These are phyloP conservation scores for Didymella keratinophila DNA, from an alignment of 2,329 filamentous ascomycete genomes.

Conservation along the genomic window DNA sequence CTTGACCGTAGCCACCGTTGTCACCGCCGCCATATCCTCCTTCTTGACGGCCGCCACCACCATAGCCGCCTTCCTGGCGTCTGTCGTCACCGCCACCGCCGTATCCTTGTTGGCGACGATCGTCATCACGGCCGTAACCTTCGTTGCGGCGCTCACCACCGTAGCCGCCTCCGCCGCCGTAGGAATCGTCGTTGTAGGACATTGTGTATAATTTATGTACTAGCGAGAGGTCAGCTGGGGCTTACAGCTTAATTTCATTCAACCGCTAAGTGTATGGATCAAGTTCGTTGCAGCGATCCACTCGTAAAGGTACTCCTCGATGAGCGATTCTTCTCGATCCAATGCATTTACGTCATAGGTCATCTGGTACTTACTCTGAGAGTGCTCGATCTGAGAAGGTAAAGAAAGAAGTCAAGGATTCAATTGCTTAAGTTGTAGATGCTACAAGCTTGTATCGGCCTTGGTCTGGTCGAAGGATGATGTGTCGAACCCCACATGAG, in stretches of 20 bases:
- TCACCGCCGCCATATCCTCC: slow-evolving; percentile 8
- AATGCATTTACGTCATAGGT: neutral
- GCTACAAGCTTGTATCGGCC: neutral
- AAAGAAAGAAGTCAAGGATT: neutral
- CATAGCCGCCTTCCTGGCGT: slow-evolving; percentile 12
- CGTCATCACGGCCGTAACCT: slow-evolving; percentile 22
- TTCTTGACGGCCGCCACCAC: slow-evolving; percentile 14
- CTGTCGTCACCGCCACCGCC: slow-evolving; percentile 26
- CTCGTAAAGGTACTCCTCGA: neutral
- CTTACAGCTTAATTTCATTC: neutral
- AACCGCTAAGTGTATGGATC: neutral
- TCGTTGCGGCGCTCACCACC: slow-evolving; percentile 26
- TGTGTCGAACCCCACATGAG: slow-evolving; percentile 22
- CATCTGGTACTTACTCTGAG: neutral
- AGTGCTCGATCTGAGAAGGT: too few relatives aligned
- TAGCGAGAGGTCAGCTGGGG: neutral
- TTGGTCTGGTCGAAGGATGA: slow-evolving; percentile 2
- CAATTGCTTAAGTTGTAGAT: neutral
- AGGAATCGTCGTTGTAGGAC: slow-evolving; percentile 40
- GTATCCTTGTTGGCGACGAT: slow-evolving; percentile 23
- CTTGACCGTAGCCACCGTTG: neutral
- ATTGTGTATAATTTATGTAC: slow-evolving; percentile 17
- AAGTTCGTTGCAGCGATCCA: neutral
- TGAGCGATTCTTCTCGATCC: neutral
- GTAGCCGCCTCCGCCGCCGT: slow-evolving; percentile 5